A percentile compares a stretch with the other conserved stretches of the same genome.
Conservation (phyloP, 2,329 filamentous ascomycete species). For the Cordyceps cateniannulata region DNA sequence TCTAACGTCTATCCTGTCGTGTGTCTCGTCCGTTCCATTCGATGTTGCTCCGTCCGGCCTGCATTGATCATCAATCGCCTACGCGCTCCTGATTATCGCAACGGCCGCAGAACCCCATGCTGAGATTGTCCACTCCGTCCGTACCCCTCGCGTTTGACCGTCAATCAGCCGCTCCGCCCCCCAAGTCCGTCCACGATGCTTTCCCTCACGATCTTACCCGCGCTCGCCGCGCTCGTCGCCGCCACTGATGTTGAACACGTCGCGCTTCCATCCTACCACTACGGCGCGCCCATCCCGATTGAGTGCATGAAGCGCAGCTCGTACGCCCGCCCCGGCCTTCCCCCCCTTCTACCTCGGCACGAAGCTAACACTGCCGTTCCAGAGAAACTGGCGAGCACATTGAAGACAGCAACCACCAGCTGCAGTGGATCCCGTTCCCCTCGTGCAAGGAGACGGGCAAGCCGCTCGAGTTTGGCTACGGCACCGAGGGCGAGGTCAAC, state of each 20-base stretch:
- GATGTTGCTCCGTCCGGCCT: not conserved
- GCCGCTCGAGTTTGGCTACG: constrained; percentile 81
- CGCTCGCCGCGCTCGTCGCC: constrained; percentile 22
- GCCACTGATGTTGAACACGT: constrained; percentile 27
- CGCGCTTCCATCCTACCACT: constrained; percentile 54
- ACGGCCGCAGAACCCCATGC: not conserved
- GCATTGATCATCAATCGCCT: not conserved
- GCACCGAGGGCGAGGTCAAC: constrained; percentile 72
- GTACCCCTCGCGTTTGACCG: not conserved
- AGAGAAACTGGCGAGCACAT: constrained; percentile 90
- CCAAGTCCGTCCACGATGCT: not conserved
- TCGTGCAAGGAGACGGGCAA: constrained; percentile 80
- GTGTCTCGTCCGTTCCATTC: not conserved
- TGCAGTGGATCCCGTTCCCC: constrained; percentile 89
- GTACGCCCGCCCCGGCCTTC: constrained; percentile 38
- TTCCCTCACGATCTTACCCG: constrained; percentile 16
- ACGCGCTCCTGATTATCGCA: not conserved
- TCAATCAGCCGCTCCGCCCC: too few relatives aligned
- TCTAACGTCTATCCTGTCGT: not conserved
- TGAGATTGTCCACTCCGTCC: not conserved
- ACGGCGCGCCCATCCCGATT: constrained; percentile 60
- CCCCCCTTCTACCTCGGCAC: not conserved
- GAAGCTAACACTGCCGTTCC: constrained; percentile 13
- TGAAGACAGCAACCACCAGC: constrained; percentile 69
- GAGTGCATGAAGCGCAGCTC: constrained; percentile 69